Evolutionary conservation across 768 basidiomycete genomes (phyloP).

Genomic region (Mycena leptocephala): DNA sequence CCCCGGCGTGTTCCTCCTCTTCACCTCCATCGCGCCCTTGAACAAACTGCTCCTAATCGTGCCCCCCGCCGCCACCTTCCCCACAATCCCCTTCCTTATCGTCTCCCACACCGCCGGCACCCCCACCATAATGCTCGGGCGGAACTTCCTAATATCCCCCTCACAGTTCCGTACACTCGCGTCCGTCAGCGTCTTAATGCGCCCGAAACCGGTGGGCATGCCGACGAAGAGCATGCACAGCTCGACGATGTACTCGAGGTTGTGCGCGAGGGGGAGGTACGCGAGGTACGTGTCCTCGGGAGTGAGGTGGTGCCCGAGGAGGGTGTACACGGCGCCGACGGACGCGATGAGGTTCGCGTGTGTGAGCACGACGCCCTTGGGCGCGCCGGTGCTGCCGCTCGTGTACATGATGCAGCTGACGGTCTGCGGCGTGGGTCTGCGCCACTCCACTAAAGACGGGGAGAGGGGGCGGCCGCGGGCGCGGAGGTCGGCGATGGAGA

Average conservation of each 20-base stretch:
- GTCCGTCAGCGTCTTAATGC: constrained; percentile 97
- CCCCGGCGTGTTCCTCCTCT: constrained; percentile 80
- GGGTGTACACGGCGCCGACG: constrained; percentile 83
- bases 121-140: constrained; percentile 93
- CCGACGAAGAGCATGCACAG: constrained; percentile 82
- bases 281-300: constrained; percentile 84
- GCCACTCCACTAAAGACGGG: constrained; percentile 64
- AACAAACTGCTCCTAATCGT: constrained; percentile 83
- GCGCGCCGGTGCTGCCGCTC: constrained; percentile 90
- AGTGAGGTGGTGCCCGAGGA: constrained; percentile 79
- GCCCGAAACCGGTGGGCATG: constrained; percentile 90
- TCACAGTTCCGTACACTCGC: constrained; percentile 89
- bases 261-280: constrained; percentile 95
- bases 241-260: constrained; percentile 97
- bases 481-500: constrained; percentile 82
- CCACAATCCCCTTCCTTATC: constrained; percentile 94
- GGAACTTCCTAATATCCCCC: constrained; percentile 89
- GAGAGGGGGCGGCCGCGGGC: constrained; percentile 74
- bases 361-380: constrained; percentile 94
- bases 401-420: constrained; percentile 81
- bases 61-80: constrained; percentile 83
- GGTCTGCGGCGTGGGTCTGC: constrained; percentile 60
- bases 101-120: constrained; percentile 98
- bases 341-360: constrained; percentile 91
- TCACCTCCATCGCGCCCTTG: constrained; percentile 82